phyloP scores from a whole-genome alignment of 805 yeast genomes.

The Myxozyma neotropica region DNA sequence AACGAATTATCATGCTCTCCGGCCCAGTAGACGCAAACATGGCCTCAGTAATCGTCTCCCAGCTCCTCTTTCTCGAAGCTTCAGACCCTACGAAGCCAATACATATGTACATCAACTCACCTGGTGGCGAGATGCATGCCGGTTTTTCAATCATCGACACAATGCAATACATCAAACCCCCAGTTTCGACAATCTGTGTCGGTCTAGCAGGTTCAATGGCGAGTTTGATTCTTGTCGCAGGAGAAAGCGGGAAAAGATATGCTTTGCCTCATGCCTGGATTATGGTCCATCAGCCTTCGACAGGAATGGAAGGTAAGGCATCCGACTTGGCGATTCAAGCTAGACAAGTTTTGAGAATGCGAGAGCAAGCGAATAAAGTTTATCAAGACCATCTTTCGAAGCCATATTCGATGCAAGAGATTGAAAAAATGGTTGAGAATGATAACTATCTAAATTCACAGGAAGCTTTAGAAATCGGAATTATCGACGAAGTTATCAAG shows the following conservation, averaged over 20 bases:
- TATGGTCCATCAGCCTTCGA: slow-evolving; percentile 45
- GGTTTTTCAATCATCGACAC: slow-evolving; percentile 46
- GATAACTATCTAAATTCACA: slow-evolving; percentile 38
- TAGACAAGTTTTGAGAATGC: slow-evolving; percentile 41
- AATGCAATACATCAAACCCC: slow-evolving; percentile 43
- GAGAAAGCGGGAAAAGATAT: slow-evolving; percentile 40
- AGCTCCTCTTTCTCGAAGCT: slow-evolving; percentile 36
- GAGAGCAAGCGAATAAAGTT: slow-evolving; percentile 39
- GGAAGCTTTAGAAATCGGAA: slow-evolving; percentile 43
- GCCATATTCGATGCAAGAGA: slow-evolving; percentile 23
- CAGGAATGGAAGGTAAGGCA: slow-evolving; percentile 37
- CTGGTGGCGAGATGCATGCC: slow-evolving; percentile 44
- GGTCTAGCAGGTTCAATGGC: slow-evolving; percentile 46
- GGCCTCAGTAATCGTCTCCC: slow-evolving; percentile 40
- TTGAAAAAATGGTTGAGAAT: slow-evolving; percentile 33
- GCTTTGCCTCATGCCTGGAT: slow-evolving; percentile 42
- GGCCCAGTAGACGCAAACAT: slow-evolving; percentile 39
- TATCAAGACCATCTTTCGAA: slow-evolving; percentile 40
- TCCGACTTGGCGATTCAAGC: slow-evolving; percentile 45
- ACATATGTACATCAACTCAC: slow-evolving; percentile 40
- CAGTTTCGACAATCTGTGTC: slow-evolving; percentile 44
- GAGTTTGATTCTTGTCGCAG: slow-evolving; percentile 41
- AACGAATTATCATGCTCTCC: slow-evolving; percentile 39
- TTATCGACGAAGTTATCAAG: slow-evolving; percentile 42
- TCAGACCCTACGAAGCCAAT: slow-evolving; percentile 33